Evolutionary conservation across 441 rosid genomes (phyloP), one percentile per base, ranked within the genome.

Genomic region (Erysimum cheiri): DNA sequence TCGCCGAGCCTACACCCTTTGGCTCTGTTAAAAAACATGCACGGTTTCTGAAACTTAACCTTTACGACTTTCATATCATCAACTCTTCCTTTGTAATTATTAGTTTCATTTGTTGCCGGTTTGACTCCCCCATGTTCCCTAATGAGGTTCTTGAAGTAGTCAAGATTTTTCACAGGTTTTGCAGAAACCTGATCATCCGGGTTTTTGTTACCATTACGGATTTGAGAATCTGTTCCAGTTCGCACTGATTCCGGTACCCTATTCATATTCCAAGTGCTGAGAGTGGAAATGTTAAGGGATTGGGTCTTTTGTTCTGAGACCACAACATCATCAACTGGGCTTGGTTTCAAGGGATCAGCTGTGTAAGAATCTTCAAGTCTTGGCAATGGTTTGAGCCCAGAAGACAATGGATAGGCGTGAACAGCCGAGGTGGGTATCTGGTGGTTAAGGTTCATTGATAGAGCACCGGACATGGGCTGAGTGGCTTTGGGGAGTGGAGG

Each of bases 71-170:
- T 62, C 57, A 3, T 28, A 19, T 73, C 75, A 43, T 77, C 78
- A 17, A 7, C 31, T 1, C 58, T 50, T 68, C 80, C 79, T 46
- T 67, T 62, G 64, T 29, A 44, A 13, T 55, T 78, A 52, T 13
- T 70, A 35, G 24, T 66, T 60, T 80, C 81, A 53, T 69, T 64
- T 39, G 52, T 68, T 12, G 71, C 77, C 59, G 60, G 74, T 77
- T 61, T 76, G 24, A 52, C 85, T 35, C 58, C 60, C 39, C 96
- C 96, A 79, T 89, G 96, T 78, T 82, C 80, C 82, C 82, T 86
- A 3, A 89, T 84, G 6, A 91, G 86, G 57, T 80, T 82, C 84
- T 87, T 89, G 76, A 80, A 52, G 78, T 84, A 88, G 79, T 78
- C 69, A 32, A 67, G 10, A 64, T 83, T 84, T 78, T 81, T 86